phyloP scores from a whole-genome alignment of 352 stramenopile genomes.

The Pelagophyceae sp. region DNA sequence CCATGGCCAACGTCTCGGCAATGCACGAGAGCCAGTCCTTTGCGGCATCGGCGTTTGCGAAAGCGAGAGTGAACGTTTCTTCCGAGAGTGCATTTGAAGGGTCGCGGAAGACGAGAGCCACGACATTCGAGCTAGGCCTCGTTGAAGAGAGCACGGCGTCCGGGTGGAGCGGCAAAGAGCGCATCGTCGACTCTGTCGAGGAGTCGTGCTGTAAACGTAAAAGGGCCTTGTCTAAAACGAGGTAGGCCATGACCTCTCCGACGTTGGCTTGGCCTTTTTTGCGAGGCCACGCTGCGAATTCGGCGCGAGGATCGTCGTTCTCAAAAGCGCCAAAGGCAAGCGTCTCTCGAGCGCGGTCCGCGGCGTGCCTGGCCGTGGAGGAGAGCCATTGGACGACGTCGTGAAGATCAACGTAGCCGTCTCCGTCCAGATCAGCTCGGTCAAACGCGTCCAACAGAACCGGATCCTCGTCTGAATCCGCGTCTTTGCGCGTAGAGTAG shows the following conservation, averaged over 20 bases:
- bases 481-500: too few species aligned
- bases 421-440: background rate
- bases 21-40: background rate
- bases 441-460: background rate
- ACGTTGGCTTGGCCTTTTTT: background rate
- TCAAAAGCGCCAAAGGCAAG: background rate
- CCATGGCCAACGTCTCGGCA: background rate
- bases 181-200: too few species aligned
- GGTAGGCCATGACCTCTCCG: too few species aligned
- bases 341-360: background rate
- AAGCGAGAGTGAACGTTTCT: background rate
- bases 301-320: background rate
- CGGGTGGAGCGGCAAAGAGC: background rate
- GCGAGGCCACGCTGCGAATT: constrained; percentile 1
- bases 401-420: constrained; percentile 1
- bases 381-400: constrained; percentile 10
- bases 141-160: too few species aligned
- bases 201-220: background rate
- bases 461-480: constrained; percentile 12
- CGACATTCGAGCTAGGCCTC: too few species aligned
- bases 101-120: too few species aligned
- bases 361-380: background rate
- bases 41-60: background rate
- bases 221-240: too few species aligned
- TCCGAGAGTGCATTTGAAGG: too few species aligned